phyloP scores from a whole-genome alignment of 805 yeast genomes.

The Wickerhamiella lipophila region DNA sequence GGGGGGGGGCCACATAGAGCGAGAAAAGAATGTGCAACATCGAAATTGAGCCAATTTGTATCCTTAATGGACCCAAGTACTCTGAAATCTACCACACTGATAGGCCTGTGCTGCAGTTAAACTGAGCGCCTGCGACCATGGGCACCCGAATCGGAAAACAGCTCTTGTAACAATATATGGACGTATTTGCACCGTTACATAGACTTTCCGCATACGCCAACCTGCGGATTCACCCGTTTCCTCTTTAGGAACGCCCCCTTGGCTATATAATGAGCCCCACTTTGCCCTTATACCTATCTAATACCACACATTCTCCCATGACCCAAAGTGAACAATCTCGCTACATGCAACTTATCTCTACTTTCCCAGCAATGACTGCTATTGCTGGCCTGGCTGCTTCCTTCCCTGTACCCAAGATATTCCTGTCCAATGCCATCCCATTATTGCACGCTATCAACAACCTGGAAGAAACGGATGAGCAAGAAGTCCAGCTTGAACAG shows the following conservation, averaged over 20 bases:
- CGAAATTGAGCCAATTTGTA: background rate
- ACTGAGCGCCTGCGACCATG: too few relatives aligned
- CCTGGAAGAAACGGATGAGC: constrained; percentile 27
- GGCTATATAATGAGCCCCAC: background rate
- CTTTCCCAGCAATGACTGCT: constrained; percentile 46
- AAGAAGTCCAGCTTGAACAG: background rate
- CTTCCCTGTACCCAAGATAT: constrained; percentile 44
- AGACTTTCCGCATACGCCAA: background rate
- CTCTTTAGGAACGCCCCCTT: background rate
- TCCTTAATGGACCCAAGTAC: background rate
- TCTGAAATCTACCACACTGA: background rate
- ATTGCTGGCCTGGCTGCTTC: constrained; percentile 46
- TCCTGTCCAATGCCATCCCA: constrained; percentile 51
- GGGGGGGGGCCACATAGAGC: background rate
- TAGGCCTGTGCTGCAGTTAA: too few relatives aligned
- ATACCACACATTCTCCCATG: background rate
- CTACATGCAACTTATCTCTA: constrained; percentile 39
- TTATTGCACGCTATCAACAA: constrained; percentile 34
- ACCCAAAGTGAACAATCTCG: constrained; percentile 20
- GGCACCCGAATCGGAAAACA: too few relatives aligned
- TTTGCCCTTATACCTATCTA: background rate
- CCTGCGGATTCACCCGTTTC: background rate
- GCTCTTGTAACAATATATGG: too few relatives aligned
- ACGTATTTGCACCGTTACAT: too few relatives aligned
- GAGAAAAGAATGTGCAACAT: background rate